Evolutionary conservation across 306 rosid species (phyloP), one percentile per base, ranked within the genome.

Genomic region (Corylus heterophylla): DNA sequence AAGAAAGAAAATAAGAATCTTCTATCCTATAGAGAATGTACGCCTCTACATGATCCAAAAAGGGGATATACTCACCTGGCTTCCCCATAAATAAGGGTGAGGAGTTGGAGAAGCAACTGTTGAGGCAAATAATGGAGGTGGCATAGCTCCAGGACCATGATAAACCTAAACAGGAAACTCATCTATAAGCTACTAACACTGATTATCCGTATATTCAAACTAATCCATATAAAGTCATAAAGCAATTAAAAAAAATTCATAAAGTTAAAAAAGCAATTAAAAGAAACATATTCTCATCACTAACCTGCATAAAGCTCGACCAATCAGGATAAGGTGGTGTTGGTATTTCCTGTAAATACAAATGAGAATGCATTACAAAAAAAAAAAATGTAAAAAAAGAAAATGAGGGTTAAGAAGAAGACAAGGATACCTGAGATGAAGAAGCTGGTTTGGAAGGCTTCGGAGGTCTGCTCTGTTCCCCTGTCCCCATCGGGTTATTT

Each of bases 41-140:
- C 48, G 64, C 20, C n/a, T 11, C 72, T 69, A 50, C 71, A 74
- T 49, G 27, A 74, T 68, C 47, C 55, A 51, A 83, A 54, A 51
- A 71, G 27, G 50, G 61, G 44, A 45, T 67, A 76, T 17, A 61
- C 54, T 76, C 67, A 96, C 99, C 93, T 96, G 99, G 76, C 92
- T 54, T 83, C 99, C 99, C 99, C 99, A 96, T 59, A 96, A 13
- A 89, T 93, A 96, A 18, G 98, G 99, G 78, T 96, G 98, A 14
- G 97, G 94, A 70, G 93, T 74, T 25, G 98, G 90, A 6, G 98
- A 85, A 80, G 94, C 96, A 80, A 94, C 95, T 14, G 97, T 90
- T 7, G 99, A 83, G 68, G 98, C 93, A 47, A 88, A 96, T 88
- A 87, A 96, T 17, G 98, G 97, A 70, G 97, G 96, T 5, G 98